phyloP scores from a whole-genome alignment of 2,329 filamentous ascomycete species.

The Aspergillus ustus region DNA sequence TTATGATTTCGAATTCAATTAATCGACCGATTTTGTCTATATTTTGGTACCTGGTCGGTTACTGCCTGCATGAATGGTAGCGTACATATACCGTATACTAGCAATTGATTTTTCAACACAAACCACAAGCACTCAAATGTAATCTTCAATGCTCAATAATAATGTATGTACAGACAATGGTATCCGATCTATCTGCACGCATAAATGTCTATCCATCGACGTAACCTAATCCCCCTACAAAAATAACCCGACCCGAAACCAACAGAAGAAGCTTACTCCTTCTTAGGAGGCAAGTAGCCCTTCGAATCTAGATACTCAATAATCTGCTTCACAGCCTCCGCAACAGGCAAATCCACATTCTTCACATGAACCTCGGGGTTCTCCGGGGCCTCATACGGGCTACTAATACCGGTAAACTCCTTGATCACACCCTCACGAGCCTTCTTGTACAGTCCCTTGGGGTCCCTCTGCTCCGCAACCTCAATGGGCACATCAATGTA shows the following conservation, averaged over 20 bases:
- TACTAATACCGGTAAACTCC: constrained; percentile 94
- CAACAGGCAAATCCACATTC: constrained; percentile 79
- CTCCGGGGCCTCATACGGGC: constrained; percentile 89
- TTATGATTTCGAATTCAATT: constrained; percentile 86
- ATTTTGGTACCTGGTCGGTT: constrained; percentile 14
- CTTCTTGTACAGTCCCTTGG: constrained; percentile 98
- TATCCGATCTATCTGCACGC: constrained; percentile 10
- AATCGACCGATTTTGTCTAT: constrained; percentile 8
- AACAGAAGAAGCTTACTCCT: constrained; percentile 29
- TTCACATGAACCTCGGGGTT: constrained; percentile 85
- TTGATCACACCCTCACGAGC: constrained; percentile 91
- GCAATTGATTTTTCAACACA: constrained; percentile 1
- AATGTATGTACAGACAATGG: constrained; percentile 6
- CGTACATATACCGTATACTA: constrained; percentile 16
- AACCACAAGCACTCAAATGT: not conserved
- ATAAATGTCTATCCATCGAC: constrained; percentile 5
- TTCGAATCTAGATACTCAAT: constrained; percentile 75
- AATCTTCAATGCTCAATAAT: not conserved
- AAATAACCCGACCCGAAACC: not conserved
- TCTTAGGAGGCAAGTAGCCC: constrained; percentile 60
- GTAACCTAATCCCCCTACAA: not conserved
- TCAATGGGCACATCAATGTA: constrained; percentile 89
- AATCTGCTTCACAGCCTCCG: constrained; percentile 87
- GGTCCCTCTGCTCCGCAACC: constrained; percentile 91
- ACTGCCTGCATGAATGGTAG: constrained; percentile 13